phyloP scores from a whole-genome alignment of 78 protist species.

The Ministeria vibrans region DNA sequence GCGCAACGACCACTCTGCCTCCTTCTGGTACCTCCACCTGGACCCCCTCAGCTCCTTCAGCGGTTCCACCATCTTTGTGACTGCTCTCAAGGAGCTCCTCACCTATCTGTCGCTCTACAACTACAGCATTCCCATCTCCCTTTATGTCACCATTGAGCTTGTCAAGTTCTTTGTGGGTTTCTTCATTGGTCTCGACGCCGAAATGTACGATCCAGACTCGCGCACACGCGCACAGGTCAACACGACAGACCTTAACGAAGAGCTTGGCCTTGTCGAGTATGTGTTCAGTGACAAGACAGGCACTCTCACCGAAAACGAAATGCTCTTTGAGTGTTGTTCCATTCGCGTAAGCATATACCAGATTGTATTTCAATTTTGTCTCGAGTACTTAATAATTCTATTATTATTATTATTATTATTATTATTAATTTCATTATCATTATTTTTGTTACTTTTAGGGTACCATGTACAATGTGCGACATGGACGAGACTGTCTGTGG shows the following conservation, averaged over 20 bases:
- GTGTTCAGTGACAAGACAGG: constrained; percentile 98
- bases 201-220: not conserved
- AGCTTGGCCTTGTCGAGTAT: constrained; percentile 90
- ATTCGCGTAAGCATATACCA: too few relatives aligned
- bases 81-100: constrained; percentile 61
- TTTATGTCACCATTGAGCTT: constrained; percentile 84
- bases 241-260: constrained; percentile 81
- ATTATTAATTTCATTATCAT: too few relatives aligned
- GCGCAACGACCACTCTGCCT: not conserved
- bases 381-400: too few relatives aligned
- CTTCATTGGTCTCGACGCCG: not conserved
- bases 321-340: not conserved
- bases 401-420: too few relatives aligned
- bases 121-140: constrained; percentile 90
- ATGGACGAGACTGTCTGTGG: too few relatives aligned
- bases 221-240: not conserved
- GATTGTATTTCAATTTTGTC: too few relatives aligned
- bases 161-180: constrained; percentile 39
- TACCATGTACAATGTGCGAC: too few relatives aligned
- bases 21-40: not conserved
- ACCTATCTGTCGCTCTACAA: constrained; percentile 91
- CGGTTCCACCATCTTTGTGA: too few relatives aligned
- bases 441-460: too few relatives aligned
- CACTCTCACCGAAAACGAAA: constrained; percentile 90
- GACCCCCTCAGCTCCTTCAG: not conserved